Percentiles rank a stretch among this genome's conserved stretches.
Evolutionary conservation across 768 basidiomycete species (phyloP).

Genomic region (Boletus sp.): DNA sequence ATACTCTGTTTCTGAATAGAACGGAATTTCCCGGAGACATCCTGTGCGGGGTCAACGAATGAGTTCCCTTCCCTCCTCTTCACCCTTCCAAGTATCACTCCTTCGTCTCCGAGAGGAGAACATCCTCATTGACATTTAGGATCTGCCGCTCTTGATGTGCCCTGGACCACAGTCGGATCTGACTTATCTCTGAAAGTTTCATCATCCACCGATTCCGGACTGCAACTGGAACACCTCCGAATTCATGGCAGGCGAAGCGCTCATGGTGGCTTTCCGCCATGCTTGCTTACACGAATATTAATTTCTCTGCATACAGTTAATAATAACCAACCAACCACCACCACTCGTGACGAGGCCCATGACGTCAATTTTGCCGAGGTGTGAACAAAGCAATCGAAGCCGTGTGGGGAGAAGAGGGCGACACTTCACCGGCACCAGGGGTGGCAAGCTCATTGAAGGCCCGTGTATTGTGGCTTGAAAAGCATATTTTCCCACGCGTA

Average conservation of each 20-base stretch:
- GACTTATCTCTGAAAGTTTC: background rate
- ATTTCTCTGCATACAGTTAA: background rate
- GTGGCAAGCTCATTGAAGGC: too few species aligned
- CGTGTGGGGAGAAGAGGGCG: background rate
- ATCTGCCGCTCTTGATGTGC: background rate
- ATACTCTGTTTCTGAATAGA: background rate
- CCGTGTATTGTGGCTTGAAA: too few species aligned
- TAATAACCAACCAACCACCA: background rate
- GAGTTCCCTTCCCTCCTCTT: background rate
- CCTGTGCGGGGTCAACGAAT: background rate
- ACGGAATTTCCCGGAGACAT: too few species aligned
- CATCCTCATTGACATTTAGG: background rate
- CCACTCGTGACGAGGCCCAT: background rate
- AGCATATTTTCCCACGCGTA: too few species aligned
- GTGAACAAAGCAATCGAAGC: background rate
- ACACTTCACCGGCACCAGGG: background rate
- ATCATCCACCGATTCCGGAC: background rate
- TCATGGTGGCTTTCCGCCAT: background rate
- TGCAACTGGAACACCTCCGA: background rate
- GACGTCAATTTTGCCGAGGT: background rate
- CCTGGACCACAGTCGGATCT: background rate
- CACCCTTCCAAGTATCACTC: background rate
- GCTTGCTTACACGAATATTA: background rate
- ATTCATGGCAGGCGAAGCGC: background rate
- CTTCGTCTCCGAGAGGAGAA: background rate